phyloP scores from a whole-genome alignment of 2,329 filamentous ascomycete species.

The Mariannaea elegans region DNA sequence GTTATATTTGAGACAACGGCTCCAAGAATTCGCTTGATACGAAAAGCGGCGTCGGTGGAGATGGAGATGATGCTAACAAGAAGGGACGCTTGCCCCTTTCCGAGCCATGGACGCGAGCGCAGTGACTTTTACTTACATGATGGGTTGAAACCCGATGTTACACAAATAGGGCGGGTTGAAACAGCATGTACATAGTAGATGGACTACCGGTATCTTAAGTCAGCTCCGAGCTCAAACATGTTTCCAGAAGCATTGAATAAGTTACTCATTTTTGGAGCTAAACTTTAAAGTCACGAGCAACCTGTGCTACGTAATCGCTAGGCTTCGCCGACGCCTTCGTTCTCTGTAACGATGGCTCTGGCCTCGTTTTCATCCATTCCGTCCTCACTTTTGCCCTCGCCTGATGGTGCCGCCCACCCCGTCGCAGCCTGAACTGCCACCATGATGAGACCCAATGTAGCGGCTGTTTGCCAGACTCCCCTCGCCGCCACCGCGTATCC shows the following conservation, averaged over 20 bases:
- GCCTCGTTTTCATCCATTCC: slow-evolving; percentile 44
- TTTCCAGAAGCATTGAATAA: background rate
- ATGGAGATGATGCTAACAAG: background rate
- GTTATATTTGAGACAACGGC: background rate
- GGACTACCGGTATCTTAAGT: too few species aligned
- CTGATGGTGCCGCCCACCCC: slow-evolving; percentile 61
- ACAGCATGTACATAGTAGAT: too few species aligned
- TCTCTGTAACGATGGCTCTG: slow-evolving; percentile 38
- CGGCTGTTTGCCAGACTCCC: slow-evolving; percentile 58
- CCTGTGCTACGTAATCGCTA: background rate
- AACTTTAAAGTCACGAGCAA: background rate
- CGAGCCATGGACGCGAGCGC: background rate
- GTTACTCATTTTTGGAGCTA: background rate
- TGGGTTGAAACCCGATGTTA: background rate
- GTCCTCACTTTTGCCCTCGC: slow-evolving; percentile 57
- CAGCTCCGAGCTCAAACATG: background rate
- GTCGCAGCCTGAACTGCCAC: slow-evolving; percentile 59
- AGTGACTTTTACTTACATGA: background rate
- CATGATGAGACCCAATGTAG: slow-evolving; percentile 53
- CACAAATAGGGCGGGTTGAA: background rate
- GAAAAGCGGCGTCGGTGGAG: background rate
- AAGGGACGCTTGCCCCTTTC: background rate
- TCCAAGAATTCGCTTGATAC: background rate
- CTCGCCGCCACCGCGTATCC: slow-evolving; percentile 58
- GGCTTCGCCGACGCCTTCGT: slow-evolving; percentile 45